phyloP scores from a whole-genome alignment of 1,139 yeast genomes.

The Meyerozyma athensensis region DNA sequence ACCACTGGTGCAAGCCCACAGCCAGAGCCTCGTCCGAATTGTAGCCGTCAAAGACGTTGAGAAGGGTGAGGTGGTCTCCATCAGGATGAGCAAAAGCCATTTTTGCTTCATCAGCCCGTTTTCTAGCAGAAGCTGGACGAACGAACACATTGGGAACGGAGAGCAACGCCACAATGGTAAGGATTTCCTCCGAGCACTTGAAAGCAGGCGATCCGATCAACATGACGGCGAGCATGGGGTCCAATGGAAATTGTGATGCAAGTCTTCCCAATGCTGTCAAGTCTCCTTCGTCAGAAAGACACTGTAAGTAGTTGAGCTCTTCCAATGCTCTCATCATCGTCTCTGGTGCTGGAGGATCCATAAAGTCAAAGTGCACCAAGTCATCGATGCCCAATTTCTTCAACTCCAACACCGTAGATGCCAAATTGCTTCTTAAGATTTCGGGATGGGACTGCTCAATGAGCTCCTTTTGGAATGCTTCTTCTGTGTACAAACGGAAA shows the following conservation, averaged over 20 bases:
- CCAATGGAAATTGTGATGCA: slow-evolving; percentile 92
- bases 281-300: slow-evolving; percentile 90
- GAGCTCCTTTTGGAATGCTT: slow-evolving; percentile 89
- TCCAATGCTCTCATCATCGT: slow-evolving; percentile 99
- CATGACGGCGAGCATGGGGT: slow-evolving; percentile 93
- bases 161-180: slow-evolving; percentile 83
- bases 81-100: slow-evolving; percentile 86
- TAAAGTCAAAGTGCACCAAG: slow-evolving; percentile 93
- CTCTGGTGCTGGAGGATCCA: slow-evolving; percentile 99
- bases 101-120: slow-evolving; percentile 90
- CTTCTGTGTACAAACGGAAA: slow-evolving; percentile 93
- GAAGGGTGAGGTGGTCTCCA: slow-evolving; percentile 89
- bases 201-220: slow-evolving; percentile 82
- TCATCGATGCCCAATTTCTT: slow-evolving; percentile 94
- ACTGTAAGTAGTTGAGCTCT: slow-evolving; percentile 83
- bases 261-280: slow-evolving; percentile 83
- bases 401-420: slow-evolving; percentile 87
- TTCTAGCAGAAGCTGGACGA: slow-evolving; percentile 84
- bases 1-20: slow-evolving; percentile 71
- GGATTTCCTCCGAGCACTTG: slow-evolving; percentile 82
- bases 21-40: slow-evolving; percentile 63
- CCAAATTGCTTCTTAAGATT: slow-evolving; percentile 82
- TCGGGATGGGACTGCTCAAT: slow-evolving; percentile 96
- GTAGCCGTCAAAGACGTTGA: slow-evolving; percentile 86
- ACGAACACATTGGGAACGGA: slow-evolving; percentile 94